Conservation (phyloP, 2,329 filamentous ascomycete species). For the Penicillium hordei region DNA sequence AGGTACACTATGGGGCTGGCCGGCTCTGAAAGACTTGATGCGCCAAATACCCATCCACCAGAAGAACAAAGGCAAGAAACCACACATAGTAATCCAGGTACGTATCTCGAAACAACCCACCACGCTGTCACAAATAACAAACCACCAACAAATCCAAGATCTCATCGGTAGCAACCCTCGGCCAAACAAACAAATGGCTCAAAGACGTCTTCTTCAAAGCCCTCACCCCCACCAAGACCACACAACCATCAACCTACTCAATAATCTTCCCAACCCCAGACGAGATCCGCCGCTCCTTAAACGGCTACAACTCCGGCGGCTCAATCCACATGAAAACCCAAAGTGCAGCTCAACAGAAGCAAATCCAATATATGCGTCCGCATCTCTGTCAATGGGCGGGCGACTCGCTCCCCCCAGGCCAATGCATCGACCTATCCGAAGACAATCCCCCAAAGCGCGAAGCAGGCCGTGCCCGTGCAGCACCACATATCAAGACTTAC, state of each 20-base stretch:
- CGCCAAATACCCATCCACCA: slow-evolving; percentile 51
- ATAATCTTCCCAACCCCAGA: slow-evolving; percentile 79
- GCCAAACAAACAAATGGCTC: slow-evolving; percentile 70
- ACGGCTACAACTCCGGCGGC: slow-evolving; percentile 73
- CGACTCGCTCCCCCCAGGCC: slow-evolving; percentile 40
- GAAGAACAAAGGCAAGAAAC: slow-evolving; percentile 19
- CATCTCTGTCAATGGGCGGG: slow-evolving; percentile 75
- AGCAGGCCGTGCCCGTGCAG: slow-evolving; percentile 66
- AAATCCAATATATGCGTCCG: slow-evolving; percentile 69
- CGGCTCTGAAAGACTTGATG: slow-evolving; percentile 63
- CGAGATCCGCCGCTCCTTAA: slow-evolving; percentile 72
- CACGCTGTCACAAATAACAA: no score
- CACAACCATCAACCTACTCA: slow-evolving; percentile 54
- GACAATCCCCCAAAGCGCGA: slow-evolving; percentile 36
- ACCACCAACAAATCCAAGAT: slow-evolving; percentile 55
- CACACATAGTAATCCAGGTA: slow-evolving; percentile 43
- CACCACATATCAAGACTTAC: slow-evolving; percentile 89
- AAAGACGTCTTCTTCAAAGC: slow-evolving; percentile 60
- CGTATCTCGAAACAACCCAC: slow-evolving; percentile 16
- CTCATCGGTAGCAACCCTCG: slow-evolving; percentile 80
- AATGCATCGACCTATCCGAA: slow-evolving; percentile 14
- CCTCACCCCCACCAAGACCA: slow-evolving; percentile 28
- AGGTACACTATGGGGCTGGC: slow-evolving; percentile 74
- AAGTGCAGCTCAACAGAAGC: slow-evolving; percentile 68
- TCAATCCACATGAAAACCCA: slow-evolving; percentile 82